Conservation (phyloP, 495 filamentous ascomycete species). For the Jackrogersella multiformis region DNA sequence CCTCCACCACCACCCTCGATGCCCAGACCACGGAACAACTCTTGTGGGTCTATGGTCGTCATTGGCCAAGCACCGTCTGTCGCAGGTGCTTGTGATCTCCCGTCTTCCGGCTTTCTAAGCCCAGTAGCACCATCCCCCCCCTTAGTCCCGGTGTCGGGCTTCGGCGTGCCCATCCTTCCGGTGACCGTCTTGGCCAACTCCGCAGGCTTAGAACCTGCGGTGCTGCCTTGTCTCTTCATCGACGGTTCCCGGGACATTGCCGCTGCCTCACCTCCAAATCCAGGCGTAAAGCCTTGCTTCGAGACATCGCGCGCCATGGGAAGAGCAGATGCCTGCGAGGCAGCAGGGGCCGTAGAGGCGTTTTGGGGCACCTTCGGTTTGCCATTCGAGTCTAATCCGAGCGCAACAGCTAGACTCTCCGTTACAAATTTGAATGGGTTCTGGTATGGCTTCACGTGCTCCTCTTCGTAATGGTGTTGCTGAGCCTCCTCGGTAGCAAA, state of each 20-base stretch:
- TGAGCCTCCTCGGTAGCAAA: constrained; percentile 65
- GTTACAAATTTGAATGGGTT: constrained; percentile 61
- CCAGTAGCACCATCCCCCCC: constrained; percentile 31
- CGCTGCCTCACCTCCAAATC: constrained; percentile 49
- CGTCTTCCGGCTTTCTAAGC: constrained; percentile 26
- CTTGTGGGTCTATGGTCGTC: constrained; percentile 58
- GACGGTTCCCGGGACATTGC: constrained; percentile 59
- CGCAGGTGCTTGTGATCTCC: constrained; percentile 23
- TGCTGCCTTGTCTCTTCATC: constrained; percentile 56
- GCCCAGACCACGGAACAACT: constrained; percentile 48
- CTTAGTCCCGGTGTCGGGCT: constrained; percentile 35
- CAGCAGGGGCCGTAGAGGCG: constrained; percentile 25
- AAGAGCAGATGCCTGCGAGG: constrained; percentile 28
- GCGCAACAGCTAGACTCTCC: constrained; percentile 54
- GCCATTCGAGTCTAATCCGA: constrained; percentile 61
- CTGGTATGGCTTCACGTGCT: constrained; percentile 62
- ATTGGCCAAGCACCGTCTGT: constrained; percentile 49
- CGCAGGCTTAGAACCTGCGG: constrained; percentile 44
- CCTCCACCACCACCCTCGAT: constrained; percentile 52
- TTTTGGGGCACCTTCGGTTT: constrained; percentile 40
- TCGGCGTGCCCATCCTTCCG: constrained; percentile 40
- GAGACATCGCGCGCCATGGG: constrained; percentile 50
- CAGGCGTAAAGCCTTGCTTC: constrained; percentile 57
- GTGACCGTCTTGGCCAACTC: constrained; percentile 40
- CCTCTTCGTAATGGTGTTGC: constrained; percentile 60